Base-by-base conservation (phyloP, 768 basidiomycete genomes). In the Fomitopsis serialis region DNA sequence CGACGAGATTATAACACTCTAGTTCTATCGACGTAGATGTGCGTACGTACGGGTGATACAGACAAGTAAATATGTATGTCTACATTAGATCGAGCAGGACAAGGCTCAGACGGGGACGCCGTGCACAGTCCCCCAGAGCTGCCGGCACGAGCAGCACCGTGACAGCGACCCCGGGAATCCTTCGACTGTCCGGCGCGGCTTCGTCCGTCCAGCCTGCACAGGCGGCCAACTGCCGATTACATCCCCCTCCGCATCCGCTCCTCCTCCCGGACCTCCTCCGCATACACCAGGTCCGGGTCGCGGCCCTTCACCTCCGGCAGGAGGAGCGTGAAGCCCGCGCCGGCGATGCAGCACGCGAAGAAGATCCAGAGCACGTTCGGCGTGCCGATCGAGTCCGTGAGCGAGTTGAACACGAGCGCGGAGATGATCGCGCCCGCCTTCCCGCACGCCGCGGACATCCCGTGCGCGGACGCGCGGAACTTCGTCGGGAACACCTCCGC, bases 401-500 rank as follows among this genome's bases (percentile, higher is more conserved):
- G 74, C 1, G 75, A 71, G 67, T 87, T 88, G 73, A 90, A 89
- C 1, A 74, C 86, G 42, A 89, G 78, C 1, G 85, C 82, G 11
- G 84, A 82, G 58, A 89, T 77, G 73, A 92, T 89, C 0, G 89
- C 89, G 49, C 89, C 89, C 0, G 71, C 73, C 64, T 92, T 91
- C 19, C 89, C 89, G 37, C 70, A 70, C 0, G 87, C 89, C 2
- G 89, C 89, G 1, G 81, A 82, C 12, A 88, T 70, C 25, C 89
- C 89, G 63, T 90, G 89, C 13, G 87, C 88, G 45, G 78, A 78
- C 23, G 84, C 85, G 43, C 82, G 78, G 69, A 81, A 89, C 35
- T 82, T 74, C 1, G 89, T 91, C 0, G 89, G 89, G 73, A 89
- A 89, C 11, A 89, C 82, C 69, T 89, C 87, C 3, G 84, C 85